A percentile compares a stretch with the other conserved stretches of the same genome.
Conservation (phyloP, 1,284 basidiomycete species). For the Naganishia liquefaciens region DNA sequence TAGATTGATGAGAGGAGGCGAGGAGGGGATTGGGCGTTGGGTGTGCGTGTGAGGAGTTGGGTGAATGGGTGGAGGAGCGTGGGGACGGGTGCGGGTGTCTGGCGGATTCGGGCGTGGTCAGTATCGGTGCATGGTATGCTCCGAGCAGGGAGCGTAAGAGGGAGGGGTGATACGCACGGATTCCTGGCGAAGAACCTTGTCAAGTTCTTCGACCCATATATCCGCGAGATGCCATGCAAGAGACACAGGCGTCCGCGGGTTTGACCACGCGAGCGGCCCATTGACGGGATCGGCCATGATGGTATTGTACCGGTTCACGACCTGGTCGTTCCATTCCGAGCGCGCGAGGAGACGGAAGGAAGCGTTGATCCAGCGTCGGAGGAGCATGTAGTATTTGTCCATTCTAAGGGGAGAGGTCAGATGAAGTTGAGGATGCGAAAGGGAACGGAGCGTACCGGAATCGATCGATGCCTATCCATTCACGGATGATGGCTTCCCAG, state of each 20-base stretch:
- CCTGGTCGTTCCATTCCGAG: constrained; percentile 65
- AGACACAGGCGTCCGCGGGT: constrained; percentile 52
- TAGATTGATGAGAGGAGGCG: constrained; percentile 47
- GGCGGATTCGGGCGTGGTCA: no score
- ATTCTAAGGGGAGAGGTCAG: constrained; percentile 60
- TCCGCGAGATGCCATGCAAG: constrained; percentile 84
- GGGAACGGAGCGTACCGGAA: constrained; percentile 62
- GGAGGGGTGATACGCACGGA: constrained; percentile 35
- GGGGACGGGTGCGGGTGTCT: constrained; percentile 43
- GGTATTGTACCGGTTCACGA: constrained; percentile 65
- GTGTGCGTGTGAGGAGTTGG: constrained; percentile 47
- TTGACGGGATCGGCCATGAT: constrained; percentile 63
- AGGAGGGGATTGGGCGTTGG: constrained; percentile 45
- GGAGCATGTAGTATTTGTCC: constrained; percentile 96
- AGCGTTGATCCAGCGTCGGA: constrained; percentile 82
- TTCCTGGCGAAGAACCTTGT: constrained; percentile 62
- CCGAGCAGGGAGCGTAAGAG: background rate
- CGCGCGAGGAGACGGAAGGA: constrained; percentile 77
- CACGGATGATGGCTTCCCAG: constrained; percentile 82
- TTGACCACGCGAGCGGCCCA: constrained; percentile 74
- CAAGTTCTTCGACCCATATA: constrained; percentile 86
- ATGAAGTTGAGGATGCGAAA: background rate
- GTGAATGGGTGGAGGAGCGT: constrained; percentile 48
- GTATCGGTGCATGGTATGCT: no score
- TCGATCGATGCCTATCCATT: constrained; percentile 90